Percentiles rank a stretch among this genome's conserved stretches.
Conservation (phyloP, 495 filamentous ascomycete species). For the Aspergillus ostianus region DNA sequence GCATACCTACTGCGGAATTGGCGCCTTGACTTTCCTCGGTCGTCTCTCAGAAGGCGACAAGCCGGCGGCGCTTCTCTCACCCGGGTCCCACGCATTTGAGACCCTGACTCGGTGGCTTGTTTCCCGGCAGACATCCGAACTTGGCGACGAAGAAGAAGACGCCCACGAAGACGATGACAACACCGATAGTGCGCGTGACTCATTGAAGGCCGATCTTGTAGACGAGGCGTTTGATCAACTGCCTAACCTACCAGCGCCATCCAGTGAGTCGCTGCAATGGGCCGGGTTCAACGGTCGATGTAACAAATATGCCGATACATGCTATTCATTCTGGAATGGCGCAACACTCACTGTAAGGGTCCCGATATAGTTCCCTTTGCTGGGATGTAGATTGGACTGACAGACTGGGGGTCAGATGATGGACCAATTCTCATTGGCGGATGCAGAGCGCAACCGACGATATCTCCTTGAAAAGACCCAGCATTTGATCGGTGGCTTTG, state of each 20-base stretch:
- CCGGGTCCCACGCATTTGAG: conserved; percentile 37
- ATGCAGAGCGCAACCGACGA: conserved; percentile 57
- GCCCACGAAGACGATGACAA: conserved; percentile 46
- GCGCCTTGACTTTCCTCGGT: conserved; percentile 68
- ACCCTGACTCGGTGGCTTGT: conserved; percentile 62
- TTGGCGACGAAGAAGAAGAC: conserved; percentile 51
- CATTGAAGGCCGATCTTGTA: conserved; percentile 15
- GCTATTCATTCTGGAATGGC: conserved; percentile 89
- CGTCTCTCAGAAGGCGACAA: conserved; percentile 26
- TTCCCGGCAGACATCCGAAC: conserved; percentile 62
- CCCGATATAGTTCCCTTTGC: background rate
- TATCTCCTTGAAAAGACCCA: conserved; percentile 90
- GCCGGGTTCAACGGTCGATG: conserved; percentile 82
- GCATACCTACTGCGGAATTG: conserved; percentile 81
- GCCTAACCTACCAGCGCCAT: conserved; percentile 31
- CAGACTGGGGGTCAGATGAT: conserved; percentile 55
- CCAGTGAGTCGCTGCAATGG: conserved; percentile 41
- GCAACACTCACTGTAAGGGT: conserved; percentile 61
- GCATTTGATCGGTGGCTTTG: conserved; percentile 87
- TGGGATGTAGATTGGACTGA: background rate
- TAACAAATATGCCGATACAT: conserved; percentile 90
- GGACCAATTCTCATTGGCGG: conserved; percentile 57
- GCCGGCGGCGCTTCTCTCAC: conserved; percentile 27
- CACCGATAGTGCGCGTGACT: conserved; percentile 11
- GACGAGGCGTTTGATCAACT: conserved; percentile 32